These are phyloP conservation scores for Arthroderma uncinatum DNA, from an alignment of 2,329 filamentous ascomycete genomes.

Conservation along the genomic window DNA sequence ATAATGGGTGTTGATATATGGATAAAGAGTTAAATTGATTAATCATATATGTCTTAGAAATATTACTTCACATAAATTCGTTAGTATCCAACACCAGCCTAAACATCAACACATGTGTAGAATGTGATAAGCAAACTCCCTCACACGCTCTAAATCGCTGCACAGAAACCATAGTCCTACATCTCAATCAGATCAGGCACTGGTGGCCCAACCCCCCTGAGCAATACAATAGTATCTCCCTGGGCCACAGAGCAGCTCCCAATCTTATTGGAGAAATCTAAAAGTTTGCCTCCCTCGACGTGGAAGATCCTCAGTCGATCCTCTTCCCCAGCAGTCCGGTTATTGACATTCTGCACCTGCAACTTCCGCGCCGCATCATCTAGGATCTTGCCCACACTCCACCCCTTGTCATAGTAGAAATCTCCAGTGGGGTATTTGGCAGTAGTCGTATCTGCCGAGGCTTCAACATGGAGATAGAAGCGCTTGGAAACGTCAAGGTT, in stretches of 20 bases:
- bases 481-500: slow-evolving; percentile 71
- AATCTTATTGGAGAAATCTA: slow-evolving; percentile 82
- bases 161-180: slow-evolving; percentile 19
- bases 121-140: background rate
- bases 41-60: background rate
- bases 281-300: slow-evolving; percentile 72
- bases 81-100: background rate
- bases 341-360: slow-evolving; percentile 38
- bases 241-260: slow-evolving; percentile 55
- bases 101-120: background rate
- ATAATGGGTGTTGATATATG: background rate
- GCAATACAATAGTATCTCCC: slow-evolving; percentile 80
- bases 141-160: background rate
- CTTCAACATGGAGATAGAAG: slow-evolving; percentile 84
- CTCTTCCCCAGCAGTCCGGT: slow-evolving; percentile 40
- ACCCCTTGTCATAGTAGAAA: slow-evolving; percentile 72
- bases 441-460: slow-evolving; percentile 72
- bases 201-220: slow-evolving; percentile 74
- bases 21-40: background rate
- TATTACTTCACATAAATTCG: background rate
- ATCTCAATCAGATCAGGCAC: slow-evolving; percentile 57
- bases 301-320: slow-evolving; percentile 81
- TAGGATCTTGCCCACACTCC: slow-evolving; percentile 65
- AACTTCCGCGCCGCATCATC: slow-evolving; percentile 36
- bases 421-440: slow-evolving; percentile 71